Evolutionary conservation across 2,329 filamentous ascomycete species (phyloP).

Genomic region (Ceratocystiopsis sp.): DNA sequence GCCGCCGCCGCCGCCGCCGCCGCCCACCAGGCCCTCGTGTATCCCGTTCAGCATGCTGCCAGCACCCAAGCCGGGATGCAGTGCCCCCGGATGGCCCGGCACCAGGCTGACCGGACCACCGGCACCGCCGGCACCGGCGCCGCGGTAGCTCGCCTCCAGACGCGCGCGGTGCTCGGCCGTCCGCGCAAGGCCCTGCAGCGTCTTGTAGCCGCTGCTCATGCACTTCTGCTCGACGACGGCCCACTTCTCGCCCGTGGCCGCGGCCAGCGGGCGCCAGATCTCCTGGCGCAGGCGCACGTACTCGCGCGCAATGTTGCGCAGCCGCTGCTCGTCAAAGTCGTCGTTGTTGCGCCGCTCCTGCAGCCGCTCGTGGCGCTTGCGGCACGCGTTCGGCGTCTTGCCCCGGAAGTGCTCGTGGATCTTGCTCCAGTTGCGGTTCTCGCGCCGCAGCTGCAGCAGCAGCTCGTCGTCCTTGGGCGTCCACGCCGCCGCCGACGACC

Average conservation of each 20-base stretch:
- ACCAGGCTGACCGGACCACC: slow-evolving; percentile 11
- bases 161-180: slow-evolving; percentile 49
- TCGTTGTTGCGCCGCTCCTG: slow-evolving; percentile 60
- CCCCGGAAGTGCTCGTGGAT: slow-evolving; percentile 60
- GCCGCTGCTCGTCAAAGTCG: slow-evolving; percentile 62
- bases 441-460: slow-evolving; percentile 52
- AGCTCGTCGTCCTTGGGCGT: slow-evolving; percentile 56
- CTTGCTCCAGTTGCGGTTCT: slow-evolving; percentile 68
- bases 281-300: slow-evolving; percentile 68
- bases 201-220: slow-evolving; percentile 72
- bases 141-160: slow-evolving; percentile 25
- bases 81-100: slow-evolving; percentile 18
- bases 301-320: slow-evolving; percentile 57
- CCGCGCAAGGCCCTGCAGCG: slow-evolving; percentile 53
- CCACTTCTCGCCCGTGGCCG: slow-evolving; percentile 70
- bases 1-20: slow-evolving; percentile 19
- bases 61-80: no score
- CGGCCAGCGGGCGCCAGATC: slow-evolving; percentile 63
- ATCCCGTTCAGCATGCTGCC: no score
- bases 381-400: slow-evolving; percentile 72
- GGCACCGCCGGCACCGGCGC: slow-evolving; percentile 38
- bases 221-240: slow-evolving; percentile 54
- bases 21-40: no score
- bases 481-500: slow-evolving; percentile 52
- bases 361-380: slow-evolving; percentile 73